phyloP scores from a whole-genome alignment of 1,284 basidiomycete genomes.

The Phylloporus sp. region DNA sequence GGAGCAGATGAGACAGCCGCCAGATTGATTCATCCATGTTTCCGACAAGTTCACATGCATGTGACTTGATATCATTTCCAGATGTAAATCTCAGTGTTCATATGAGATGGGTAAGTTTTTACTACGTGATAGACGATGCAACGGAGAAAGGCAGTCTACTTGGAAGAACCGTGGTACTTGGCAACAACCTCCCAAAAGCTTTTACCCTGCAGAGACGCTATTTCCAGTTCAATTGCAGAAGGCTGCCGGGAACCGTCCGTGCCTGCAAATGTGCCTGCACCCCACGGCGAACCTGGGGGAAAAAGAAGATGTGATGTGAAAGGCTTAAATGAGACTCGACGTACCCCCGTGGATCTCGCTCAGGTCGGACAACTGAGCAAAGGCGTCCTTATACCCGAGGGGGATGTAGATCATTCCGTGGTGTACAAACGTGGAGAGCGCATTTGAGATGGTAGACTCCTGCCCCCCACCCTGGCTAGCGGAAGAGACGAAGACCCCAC shows the following conservation, averaged over 20 bases:
- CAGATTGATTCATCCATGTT: not conserved
- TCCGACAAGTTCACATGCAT: not conserved
- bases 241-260: conserved; percentile 72
- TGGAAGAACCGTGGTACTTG: conserved; percentile 41
- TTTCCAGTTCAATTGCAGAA: conserved; percentile 65
- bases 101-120: not conserved
- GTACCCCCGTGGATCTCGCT: conserved; percentile 75
- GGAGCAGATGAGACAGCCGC: not conserved
- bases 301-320: not conserved
- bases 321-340: conserved; percentile 31
- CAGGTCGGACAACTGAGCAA: conserved; percentile 65
- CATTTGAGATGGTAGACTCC: conserved; percentile 71
- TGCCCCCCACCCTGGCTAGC: conserved; percentile 76
- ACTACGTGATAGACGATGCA: not conserved
- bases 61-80: not conserved
- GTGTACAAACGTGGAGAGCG: conserved; percentile 80
- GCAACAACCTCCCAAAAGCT: conserved; percentile 60
- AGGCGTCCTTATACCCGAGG: conserved; percentile 74
- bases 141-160: conserved; percentile 17
- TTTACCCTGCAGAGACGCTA: conserved; percentile 74
- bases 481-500: conserved; percentile 74
- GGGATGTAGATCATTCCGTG: conserved; percentile 85
- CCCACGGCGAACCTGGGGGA: conserved; percentile 72
- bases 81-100: not conserved
- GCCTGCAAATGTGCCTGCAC: conserved; percentile 74